Evolutionary conservation across 331 rosid species (phyloP).

Genomic region (Stylosanthes scabra): DNA sequence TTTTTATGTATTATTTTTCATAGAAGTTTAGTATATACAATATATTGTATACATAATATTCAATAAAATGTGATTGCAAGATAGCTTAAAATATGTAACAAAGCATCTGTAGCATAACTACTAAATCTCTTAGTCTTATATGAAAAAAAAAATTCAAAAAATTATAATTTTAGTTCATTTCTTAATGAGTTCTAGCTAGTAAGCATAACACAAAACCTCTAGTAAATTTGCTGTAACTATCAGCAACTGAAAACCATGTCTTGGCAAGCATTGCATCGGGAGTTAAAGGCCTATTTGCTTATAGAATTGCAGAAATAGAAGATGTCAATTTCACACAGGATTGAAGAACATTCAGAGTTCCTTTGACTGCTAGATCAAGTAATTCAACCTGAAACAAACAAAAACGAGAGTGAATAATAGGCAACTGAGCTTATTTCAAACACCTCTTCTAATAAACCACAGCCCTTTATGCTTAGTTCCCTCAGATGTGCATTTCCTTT

Average conservation of each 20-base stretch:
- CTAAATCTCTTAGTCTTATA: too few species aligned
- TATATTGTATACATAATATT: too few species aligned
- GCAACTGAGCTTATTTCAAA: not conserved
- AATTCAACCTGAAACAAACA: slow-evolving; percentile 52
- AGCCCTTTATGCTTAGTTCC: too few species aligned
- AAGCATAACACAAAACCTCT: slow-evolving; percentile 37
- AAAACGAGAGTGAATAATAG: not conserved
- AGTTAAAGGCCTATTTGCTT: slow-evolving; percentile 39
- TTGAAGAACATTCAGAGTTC: slow-evolving; percentile 49
- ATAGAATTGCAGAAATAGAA: slow-evolving; percentile 49
- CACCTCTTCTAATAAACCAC: too few species aligned
- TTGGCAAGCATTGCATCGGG: slow-evolving; percentile 58
- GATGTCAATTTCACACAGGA: slow-evolving; percentile 68
- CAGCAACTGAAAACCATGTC: slow-evolving; percentile 70
- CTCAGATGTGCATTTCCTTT: too few species aligned
- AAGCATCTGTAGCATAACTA: too few species aligned
- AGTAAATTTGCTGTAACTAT: slow-evolving; percentile 44
- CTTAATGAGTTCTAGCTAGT: not conserved
- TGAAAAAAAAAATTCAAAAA: too few species aligned
- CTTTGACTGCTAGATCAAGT: slow-evolving; percentile 69
- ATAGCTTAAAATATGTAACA: too few species aligned
- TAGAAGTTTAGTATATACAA: too few species aligned
- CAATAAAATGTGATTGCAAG: too few species aligned
- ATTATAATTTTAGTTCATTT: not conserved
- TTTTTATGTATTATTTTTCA: too few species aligned